Conservation (phyloP, 1,139 yeast species). For the Meyerozyma elateridarum region DNA sequence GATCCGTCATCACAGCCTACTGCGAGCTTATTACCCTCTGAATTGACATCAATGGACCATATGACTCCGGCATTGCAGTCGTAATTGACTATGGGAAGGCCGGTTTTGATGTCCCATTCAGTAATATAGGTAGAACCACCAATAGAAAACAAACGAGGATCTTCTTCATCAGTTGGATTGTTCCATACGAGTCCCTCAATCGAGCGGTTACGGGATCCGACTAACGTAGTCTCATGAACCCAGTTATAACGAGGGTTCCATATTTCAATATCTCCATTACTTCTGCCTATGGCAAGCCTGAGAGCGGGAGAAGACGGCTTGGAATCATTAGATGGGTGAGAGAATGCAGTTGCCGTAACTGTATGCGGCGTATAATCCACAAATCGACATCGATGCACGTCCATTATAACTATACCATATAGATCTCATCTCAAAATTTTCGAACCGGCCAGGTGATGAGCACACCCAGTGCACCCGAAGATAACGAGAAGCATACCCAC, state of each 20-base stretch:
- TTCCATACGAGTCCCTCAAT: conserved; percentile 91
- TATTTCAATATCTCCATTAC: conserved; percentile 92
- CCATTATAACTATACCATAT: conserved; percentile 35
- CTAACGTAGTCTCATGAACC: conserved; percentile 56
- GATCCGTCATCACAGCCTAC: conserved; percentile 97
- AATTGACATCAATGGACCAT: conserved; percentile 79
- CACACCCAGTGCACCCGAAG: conserved; percentile 1
- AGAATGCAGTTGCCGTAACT: conserved; percentile 78
- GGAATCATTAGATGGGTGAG: conserved; percentile 53
- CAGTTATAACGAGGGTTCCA: conserved; percentile 81
- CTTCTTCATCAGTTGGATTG: conserved; percentile 32
- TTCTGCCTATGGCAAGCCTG: conserved; percentile 86
- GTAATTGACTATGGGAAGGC: conserved; percentile 67
- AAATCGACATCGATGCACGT: conserved; percentile 88
- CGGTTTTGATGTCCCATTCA: conserved; percentile 84
- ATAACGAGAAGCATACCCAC: too few relatives aligned
- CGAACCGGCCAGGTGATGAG: conserved; percentile 1
- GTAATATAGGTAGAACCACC: conserved; percentile 91
- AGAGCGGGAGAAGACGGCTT: conserved; percentile 54
- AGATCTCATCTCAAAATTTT: conserved; percentile 5
- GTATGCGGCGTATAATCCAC: conserved; percentile 87
- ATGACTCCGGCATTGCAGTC: conserved; percentile 93
- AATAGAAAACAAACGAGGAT: conserved; percentile 75
- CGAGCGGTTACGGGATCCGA: conserved; percentile 78
- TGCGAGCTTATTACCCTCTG: conserved; percentile 60